phyloP scores from a whole-genome alignment of 2,329 filamentous ascomycete genomes.

The Alternaria hordeiaustralica region DNA sequence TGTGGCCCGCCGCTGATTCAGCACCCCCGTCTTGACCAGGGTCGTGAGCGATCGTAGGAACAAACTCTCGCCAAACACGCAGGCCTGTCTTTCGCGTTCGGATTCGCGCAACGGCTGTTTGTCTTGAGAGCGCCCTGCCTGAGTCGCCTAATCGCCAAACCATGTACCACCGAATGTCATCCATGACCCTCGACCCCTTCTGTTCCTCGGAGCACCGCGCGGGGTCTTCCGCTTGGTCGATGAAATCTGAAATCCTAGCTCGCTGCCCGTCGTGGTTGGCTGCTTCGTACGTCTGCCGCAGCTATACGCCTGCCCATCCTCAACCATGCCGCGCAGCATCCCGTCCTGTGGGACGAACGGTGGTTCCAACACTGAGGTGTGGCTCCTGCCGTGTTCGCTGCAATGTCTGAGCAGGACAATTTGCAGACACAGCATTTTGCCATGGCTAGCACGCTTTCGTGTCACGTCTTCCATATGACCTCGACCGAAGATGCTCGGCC shows the following conservation, averaged over 20 bases:
- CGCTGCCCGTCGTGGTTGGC: neutral
- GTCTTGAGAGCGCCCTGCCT: slow-evolving; percentile 4
- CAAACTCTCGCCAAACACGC: slow-evolving; percentile 8
- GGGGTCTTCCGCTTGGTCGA: slow-evolving; percentile 13
- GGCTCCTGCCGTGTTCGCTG: slow-evolving; percentile 41
- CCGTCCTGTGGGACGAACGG: slow-evolving; percentile 46
- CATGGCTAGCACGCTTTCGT: slow-evolving; percentile 10
- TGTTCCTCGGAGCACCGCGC: slow-evolving; percentile 10
- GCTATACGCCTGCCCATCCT: slow-evolving; percentile 20
- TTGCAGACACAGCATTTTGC: neutral
- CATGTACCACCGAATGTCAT: slow-evolving; percentile 13
- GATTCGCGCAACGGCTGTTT: slow-evolving; percentile 15
- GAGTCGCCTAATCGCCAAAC: slow-evolving; percentile 14
- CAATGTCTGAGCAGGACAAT: slow-evolving; percentile 26
- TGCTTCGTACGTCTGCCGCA: slow-evolving; percentile 34
- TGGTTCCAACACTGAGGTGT: slow-evolving; percentile 44
- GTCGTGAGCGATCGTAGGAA: slow-evolving; percentile 16
- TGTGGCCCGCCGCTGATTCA: slow-evolving; percentile 17
- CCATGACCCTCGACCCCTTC: slow-evolving; percentile 2
- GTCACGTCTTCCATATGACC: slow-evolving; percentile 11
- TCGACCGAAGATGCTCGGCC: slow-evolving; percentile 22
- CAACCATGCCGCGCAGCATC: slow-evolving; percentile 36
- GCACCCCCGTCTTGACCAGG: slow-evolving; percentile 7
- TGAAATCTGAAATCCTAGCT: neutral
- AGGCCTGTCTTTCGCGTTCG: slow-evolving; percentile 18